Base-by-base conservation (phyloP, 768 basidiomycete genomes). In the Clitopilus passeckerianus region DNA sequence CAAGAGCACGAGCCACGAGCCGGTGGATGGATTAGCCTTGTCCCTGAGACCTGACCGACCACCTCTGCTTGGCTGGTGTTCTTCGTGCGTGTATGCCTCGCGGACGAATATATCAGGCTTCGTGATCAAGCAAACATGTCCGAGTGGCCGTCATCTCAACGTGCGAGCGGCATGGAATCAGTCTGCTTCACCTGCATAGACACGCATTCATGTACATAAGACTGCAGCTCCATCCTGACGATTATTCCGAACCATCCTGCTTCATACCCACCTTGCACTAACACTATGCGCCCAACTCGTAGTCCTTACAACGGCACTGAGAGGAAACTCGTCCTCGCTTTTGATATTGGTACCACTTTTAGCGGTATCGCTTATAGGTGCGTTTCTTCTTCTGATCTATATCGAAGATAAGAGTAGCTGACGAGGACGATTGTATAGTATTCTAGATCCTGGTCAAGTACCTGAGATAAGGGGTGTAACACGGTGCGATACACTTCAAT, bases 311-410 rank as follows among this genome's bases (percentile, higher is more conserved):
- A 60, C 27, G 80, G 80, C 12, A 53, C 66, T 9, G 59, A 66
- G 18, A 71, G 75, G 37, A 76, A 77, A 59, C 70, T 82, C 6
- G 74, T 82, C 10, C 59, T 82, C 24, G 77, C 77, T 2, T 76
- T 82, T 33, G 81, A 82, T 59, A 66, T 82, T 7, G 81, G 81
- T 14, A 81, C 79, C 5, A 82, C 78, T 1, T 81, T 68, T 34
- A 80, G 79, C 50, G 78, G 79, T 5, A 73, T 82, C n/a, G 76
- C 76, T 1, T 82, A 82, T 59, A 63, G 65, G 70, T 67, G 46
- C 33, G 61, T 53, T 46, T 34, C 27, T 3, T n/a, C 8, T 35
- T 35, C 8, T 41, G 37, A 41, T 41, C 35, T 22, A 4, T 5
- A 1, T 35, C 37, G n/a, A 53, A 16, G 10, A 10, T 43, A 6